Base-by-base conservation (phyloP, 2,329 filamentous ascomycete species). In the Diaporthe ampelina region DNA sequence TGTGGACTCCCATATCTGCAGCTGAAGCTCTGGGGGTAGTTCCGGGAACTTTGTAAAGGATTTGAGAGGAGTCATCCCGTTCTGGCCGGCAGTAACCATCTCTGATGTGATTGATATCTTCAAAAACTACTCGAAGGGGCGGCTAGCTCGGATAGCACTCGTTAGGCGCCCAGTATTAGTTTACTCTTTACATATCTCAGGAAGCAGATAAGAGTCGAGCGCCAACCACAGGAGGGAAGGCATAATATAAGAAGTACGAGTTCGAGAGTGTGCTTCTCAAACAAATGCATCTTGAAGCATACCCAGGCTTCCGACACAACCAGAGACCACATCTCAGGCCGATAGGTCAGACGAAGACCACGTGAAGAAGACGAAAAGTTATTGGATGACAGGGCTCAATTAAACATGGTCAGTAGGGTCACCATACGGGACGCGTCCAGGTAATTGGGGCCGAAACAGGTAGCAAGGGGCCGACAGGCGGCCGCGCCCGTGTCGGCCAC, bases 11-110 rank as follows among this genome's bases (percentile, higher is more conserved):
- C 78, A 80, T 48, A 79, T 75, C 37, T 74, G 69, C 19, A 79
- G 73, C 37, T 77, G 78, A 11, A 80, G 72, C 71, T 80, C 79
- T 17, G 76, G 73, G 10, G 79, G 79, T 35, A 80, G 68, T 5
- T 70, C 63, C 32, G 73, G 13, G 68, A 80, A 79, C 17, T 52
- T 74, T 0, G 75, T 67, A 54, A 79, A 79, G 32, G 74, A 9
- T 40, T 5, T 32, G 21, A 52, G 43, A n/a, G 57, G 26, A 19
- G 24, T 24, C 70, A 63, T 63, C 1, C 4, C 32, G 32, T 54
- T 35, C 26, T 17, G 13, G 15, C 32, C 8, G 1, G 21, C 7
- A 13, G 4, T 26, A 5, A 4, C 24, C 8, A 68, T 52, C 3
- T 19, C 24, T 52, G 21, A 7, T 10, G 13, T 67, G 61, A 50